A percentile compares a stretch with the other conserved stretches of the same genome.
phyloP scores from a whole-genome alignment of 2,329 filamentous ascomycete genomes.

The Fusarium penzigii region DNA sequence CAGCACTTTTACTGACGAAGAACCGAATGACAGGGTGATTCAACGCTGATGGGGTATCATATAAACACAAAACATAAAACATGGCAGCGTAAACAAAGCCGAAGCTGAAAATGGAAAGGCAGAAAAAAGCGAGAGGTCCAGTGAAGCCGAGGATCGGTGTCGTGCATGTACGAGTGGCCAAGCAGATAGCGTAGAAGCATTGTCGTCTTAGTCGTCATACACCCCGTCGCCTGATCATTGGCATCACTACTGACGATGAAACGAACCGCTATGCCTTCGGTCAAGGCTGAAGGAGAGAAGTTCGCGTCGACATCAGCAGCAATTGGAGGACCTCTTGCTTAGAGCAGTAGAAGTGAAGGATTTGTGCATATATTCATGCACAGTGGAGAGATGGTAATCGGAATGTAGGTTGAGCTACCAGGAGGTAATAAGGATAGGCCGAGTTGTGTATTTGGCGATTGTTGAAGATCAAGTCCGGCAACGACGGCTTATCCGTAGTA shows the following conservation, averaged over 20 bases:
- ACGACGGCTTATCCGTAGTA: slow-evolving; percentile 1
- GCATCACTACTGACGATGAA: background rate
- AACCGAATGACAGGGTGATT: slow-evolving; percentile 44
- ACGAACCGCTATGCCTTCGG: background rate
- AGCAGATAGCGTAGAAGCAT: slow-evolving; percentile 55
- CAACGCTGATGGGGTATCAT: slow-evolving; percentile 50
- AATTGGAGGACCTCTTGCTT: background rate
- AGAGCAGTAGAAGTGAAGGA: slow-evolving; percentile 16
- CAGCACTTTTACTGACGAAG: slow-evolving; percentile 57
- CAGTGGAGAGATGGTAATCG: slow-evolving; percentile 14
- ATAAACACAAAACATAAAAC: slow-evolving; percentile 26
- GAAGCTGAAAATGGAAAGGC: slow-evolving; percentile 16
- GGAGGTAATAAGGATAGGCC: slow-evolving; percentile 6
- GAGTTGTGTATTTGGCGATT: slow-evolving; percentile 12
- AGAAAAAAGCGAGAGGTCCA: slow-evolving; percentile 5
- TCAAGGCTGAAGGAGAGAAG: background rate
- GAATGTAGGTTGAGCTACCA: slow-evolving; percentile 42
- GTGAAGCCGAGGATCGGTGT: slow-evolving; percentile 2
- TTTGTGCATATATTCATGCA: slow-evolving; percentile 5
- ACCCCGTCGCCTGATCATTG: background rate
- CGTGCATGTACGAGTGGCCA: background rate
- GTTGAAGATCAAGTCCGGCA: slow-evolving; percentile 33
- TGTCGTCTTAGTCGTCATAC: slow-evolving; percentile 40
- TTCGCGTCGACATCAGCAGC: background rate
- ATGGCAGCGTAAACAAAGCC: slow-evolving; percentile 22